Base-by-base conservation (phyloP, 805 yeast species). In the Pachysolen tannophilus region DNA sequence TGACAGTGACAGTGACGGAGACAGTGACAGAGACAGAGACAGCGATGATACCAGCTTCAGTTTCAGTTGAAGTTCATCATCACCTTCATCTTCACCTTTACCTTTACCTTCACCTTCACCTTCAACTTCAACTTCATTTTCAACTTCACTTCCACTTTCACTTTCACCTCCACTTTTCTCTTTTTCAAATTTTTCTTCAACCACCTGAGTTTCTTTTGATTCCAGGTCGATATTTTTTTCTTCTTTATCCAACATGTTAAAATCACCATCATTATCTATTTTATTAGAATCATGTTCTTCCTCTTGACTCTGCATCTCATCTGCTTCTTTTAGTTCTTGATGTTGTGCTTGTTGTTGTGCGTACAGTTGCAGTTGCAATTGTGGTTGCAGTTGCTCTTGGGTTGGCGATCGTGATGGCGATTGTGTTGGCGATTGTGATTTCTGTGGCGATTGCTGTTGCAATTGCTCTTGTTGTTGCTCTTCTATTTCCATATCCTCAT, bases 11-110 rank as follows among this genome's bases (percentile, higher is more conserved):
- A n/a, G n/a, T n/a, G n/a, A n/a, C n/a, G n/a, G n/a, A n/a, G n/a
- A n/a, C n/a, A n/a, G n/a, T n/a, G n/a, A n/a, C n/a, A n/a, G n/a
- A n/a, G n/a, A n/a, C n/a, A n/a, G n/a, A n/a, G n/a, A n/a, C n/a
- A n/a, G n/a, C n/a, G 14, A 16, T 14, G 17, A 30, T 41, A 30
- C 19, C 28, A 29, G 30, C 33, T 36, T 36, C 30, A 28, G 34
- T 13, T 24, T 26, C 35, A 20, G 17, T 41, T 48, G n/a, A 24
- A 13, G 3, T 36, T 18, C 37, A 13, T 39, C 26, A 27, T 41
- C 50, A 20, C 41, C 50, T 20, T 45, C 48, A 8, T 32, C 24
- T 14, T 38, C 45, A 5, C 25, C 19, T 33, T 18, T 8, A 14
- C 5, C 20, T 32, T n/a, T 34, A 20, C 24, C 30, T 25, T 15